Percentiles rank a stretch among this genome's conserved stretches.
phyloP scores from a whole-genome alignment of 345 rosid species.

The Excoecaria cochinchinensis region DNA sequence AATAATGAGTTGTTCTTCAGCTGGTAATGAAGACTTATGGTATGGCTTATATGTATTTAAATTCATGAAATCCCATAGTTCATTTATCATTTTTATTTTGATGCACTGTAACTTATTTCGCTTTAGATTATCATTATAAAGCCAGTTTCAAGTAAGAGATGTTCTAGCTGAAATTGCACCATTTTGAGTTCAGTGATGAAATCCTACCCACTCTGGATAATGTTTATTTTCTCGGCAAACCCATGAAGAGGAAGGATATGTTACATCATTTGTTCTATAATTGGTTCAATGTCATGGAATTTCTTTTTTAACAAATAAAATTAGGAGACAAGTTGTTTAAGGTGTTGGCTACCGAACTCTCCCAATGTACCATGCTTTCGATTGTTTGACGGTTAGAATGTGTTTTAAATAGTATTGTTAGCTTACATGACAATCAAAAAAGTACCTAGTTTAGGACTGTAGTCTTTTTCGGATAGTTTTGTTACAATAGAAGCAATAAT shows the following conservation, averaged over 20 bases:
- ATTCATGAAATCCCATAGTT: background rate
- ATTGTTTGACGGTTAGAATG: too few relatives aligned
- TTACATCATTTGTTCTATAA: background rate
- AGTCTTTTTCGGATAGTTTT: too few relatives aligned
- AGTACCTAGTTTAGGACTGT: too few relatives aligned
- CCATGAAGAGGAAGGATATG: background rate
- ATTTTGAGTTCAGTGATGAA: background rate
- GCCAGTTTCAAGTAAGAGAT: background rate
- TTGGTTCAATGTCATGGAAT: background rate
- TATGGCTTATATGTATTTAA: background rate
- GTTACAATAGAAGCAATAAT: too few relatives aligned
- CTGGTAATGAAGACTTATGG: background rate
- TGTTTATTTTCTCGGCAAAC: background rate
- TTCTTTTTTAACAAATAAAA: background rate
- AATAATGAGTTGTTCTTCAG: background rate
- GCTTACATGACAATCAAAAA: too few relatives aligned
- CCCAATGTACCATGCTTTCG: too few relatives aligned
- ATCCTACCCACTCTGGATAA: background rate
- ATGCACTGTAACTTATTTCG: background rate
- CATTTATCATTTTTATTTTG: background rate
- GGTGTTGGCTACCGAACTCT: too few relatives aligned
- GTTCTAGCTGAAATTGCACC: background rate
- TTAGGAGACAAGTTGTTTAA: background rate
- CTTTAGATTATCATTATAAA: background rate
- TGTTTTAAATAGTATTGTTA: too few relatives aligned